These are phyloP conservation scores for Wickerhamiella slavikovae DNA, from an alignment of 805 yeast genomes.

Conservation along the genomic window DNA sequence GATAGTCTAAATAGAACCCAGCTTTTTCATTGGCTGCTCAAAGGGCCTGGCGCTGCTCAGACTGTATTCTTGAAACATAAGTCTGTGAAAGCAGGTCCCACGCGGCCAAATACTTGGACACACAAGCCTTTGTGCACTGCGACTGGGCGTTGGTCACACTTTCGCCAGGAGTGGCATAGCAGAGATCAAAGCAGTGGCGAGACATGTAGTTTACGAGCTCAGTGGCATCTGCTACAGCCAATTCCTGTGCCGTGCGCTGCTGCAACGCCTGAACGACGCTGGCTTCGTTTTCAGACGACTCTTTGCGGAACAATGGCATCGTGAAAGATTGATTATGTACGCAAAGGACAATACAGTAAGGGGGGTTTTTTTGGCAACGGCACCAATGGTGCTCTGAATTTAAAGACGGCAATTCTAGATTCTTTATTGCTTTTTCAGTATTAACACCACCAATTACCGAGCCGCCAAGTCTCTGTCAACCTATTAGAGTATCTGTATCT, in stretches of 20 bases:
- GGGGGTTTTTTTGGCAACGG: too few relatives aligned
- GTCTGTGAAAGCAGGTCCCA: slow-evolving; percentile 38
- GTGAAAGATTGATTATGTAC: too few relatives aligned
- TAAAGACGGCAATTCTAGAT: too few relatives aligned
- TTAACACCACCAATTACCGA: too few relatives aligned
- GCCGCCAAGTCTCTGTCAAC: too few relatives aligned
- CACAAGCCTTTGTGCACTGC: slow-evolving; percentile 53
- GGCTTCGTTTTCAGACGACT: background rate
- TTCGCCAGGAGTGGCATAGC: slow-evolving; percentile 43
- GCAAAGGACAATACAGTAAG: too few relatives aligned
- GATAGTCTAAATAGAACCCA: background rate
- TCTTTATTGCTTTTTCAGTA: too few relatives aligned
- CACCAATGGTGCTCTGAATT: too few relatives aligned
- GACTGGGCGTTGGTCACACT: slow-evolving; percentile 31
- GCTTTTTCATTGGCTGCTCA: too few relatives aligned
- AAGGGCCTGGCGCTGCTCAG: too few relatives aligned
- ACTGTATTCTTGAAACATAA: background rate
- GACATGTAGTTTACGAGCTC: slow-evolving; percentile 70
- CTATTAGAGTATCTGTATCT: too few relatives aligned
- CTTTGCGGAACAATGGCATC: too few relatives aligned
- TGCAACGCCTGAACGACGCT: background rate
- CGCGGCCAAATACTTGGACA: slow-evolving; percentile 72
- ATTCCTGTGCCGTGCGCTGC: slow-evolving; percentile 51
- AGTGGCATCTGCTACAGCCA: slow-evolving; percentile 82
- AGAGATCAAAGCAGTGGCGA: slow-evolving; percentile 68